phyloP scores from a whole-genome alignment of 2,329 filamentous ascomycete species.

The Neopestalotiopsis sp. region DNA sequence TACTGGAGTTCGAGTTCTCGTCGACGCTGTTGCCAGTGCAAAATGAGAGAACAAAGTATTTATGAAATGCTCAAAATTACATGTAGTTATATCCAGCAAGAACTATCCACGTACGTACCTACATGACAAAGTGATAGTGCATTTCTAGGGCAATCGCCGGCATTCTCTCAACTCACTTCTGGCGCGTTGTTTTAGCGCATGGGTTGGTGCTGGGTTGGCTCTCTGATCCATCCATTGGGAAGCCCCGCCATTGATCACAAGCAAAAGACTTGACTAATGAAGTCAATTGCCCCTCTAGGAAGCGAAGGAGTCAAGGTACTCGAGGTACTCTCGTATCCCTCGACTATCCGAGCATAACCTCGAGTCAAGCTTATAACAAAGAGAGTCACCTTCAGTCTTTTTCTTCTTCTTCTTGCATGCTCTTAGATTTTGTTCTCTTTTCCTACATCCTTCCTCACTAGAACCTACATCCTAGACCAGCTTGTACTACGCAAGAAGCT shows the following conservation, averaged over 20 bases:
- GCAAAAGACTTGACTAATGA: conserved; percentile 13
- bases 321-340: background rate
- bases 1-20: background rate
- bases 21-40: background rate
- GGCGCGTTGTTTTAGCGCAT: background rate
- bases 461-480: background rate
- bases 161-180: background rate
- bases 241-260: conserved; percentile 15
- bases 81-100: background rate
- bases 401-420: background rate
- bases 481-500: background rate
- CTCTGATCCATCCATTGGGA: background rate
- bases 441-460: background rate
- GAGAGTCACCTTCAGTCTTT: background rate
- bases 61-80: background rate
- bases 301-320: conserved; percentile 1
- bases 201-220: background rate
- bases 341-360: conserved; percentile 7
- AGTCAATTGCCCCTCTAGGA: conserved; percentile 17
- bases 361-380: conserved; percentile 10
- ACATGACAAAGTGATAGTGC: too few species aligned
- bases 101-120: too few species aligned
- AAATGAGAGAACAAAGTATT: background rate
- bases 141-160: background rate
- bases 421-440: background rate